phyloP scores from a whole-genome alignment of 306 rosid species.

The Psophocarpus tetragonolobus region DNA sequence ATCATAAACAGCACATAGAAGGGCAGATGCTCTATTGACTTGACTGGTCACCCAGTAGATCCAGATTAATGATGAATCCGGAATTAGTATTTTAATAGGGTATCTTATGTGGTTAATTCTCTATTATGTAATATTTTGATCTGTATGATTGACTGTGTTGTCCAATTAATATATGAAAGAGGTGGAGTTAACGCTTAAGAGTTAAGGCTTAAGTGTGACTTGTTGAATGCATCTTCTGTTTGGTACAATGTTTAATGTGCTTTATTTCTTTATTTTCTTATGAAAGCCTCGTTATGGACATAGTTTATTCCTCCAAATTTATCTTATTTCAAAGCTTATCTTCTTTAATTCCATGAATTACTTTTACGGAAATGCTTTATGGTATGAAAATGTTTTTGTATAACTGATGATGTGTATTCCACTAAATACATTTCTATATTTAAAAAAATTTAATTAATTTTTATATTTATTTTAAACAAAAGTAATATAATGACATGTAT shows the following conservation, averaged over 20 bases:
- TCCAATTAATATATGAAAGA: constrained; percentile 7
- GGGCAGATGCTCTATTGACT: not conserved
- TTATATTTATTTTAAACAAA: no score
- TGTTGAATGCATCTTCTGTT: constrained; percentile 13
- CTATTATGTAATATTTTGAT: not conserved
- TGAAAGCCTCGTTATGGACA: not conserved
- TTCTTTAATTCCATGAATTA: not conserved
- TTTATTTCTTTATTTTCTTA: not conserved
- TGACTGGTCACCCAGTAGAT: not conserved
- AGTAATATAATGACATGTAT: no score
- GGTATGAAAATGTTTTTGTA: no score
- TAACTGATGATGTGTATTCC: no score
- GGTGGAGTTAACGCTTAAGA: not conserved
- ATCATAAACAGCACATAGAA: not conserved
- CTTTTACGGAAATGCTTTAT: no score
- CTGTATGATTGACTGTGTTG: not conserved
- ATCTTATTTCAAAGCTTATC: not conserved
- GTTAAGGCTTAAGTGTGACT: not conserved
- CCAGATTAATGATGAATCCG: constrained; percentile 4
- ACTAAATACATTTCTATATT: no score
- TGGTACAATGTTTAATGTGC: not conserved
- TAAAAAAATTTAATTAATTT: no score
- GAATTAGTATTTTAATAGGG: constrained; percentile 15
- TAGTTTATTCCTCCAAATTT: not conserved
- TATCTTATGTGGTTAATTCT: not conserved